Percentiles rank a stretch among this genome's conserved stretches.
Conservation (phyloP, 768 basidiomycete species). For the Pleurotus eryngii region DNA sequence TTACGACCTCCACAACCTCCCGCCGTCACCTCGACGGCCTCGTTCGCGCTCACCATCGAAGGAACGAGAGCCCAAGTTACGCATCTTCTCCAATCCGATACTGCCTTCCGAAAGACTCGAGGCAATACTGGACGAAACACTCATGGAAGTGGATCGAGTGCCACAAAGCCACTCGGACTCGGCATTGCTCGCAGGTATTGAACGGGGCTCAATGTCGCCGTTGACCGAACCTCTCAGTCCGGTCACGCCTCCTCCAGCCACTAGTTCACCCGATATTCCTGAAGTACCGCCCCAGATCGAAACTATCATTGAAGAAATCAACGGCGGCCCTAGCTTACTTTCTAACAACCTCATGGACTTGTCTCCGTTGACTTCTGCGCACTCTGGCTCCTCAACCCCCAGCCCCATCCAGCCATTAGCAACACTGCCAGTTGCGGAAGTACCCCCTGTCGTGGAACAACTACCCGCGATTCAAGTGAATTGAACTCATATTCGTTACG, state of each 20-base stretch:
- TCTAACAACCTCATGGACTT: neutral
- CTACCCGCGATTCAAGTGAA: too few species aligned
- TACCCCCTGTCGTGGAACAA: neutral
- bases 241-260: slow-evolving; percentile 7
- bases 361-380: neutral
- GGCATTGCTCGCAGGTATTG: slow-evolving; percentile 18
- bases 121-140: slow-evolving; percentile 24
- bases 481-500: too few species aligned
- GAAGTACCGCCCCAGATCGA: neutral
- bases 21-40: slow-evolving; percentile 35
- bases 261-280: slow-evolving; percentile 5
- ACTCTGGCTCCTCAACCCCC: neutral
- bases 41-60: slow-evolving; percentile 39
- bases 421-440: neutral
- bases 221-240: slow-evolving; percentile 11
- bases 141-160: slow-evolving; percentile 13
- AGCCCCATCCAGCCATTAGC: neutral
- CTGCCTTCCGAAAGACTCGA: slow-evolving; percentile 11
- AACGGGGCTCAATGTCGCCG: slow-evolving; percentile 23
- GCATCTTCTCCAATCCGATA: slow-evolving; percentile 21
- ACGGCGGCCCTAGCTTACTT: too few species aligned
- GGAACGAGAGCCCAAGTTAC: slow-evolving; percentile 30
- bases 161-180: slow-evolving; percentile 12
- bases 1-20: slow-evolving; percentile 42
- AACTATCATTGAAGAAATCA: neutral